Evolutionary conservation across 441 rosid genomes (phyloP), one percentile per base, ranked within the genome.

Genomic region (Syzygium malaccense): DNA sequence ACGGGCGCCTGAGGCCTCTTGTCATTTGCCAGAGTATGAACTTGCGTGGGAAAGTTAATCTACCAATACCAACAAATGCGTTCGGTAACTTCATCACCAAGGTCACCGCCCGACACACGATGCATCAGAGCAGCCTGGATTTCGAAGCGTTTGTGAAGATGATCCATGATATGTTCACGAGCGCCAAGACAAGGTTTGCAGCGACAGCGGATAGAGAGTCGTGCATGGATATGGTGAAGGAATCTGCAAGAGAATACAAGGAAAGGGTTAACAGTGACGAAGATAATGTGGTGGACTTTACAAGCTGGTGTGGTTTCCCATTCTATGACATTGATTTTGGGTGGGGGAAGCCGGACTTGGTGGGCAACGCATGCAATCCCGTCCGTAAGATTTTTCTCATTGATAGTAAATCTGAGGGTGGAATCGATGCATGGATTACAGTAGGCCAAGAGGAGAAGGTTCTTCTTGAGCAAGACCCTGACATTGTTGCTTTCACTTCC

Each of bases 401-500:
- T 85, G 94, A 93, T 48, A 85, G 90, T 28, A 87, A 87, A 55
- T 86, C 54, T 64, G 89, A 90, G 4, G 91, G 86, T 28, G 93
- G 92, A 28, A 86, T 93, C 55, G 92, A 93, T 71, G 94, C 93
- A 5, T 85, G 85, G 89, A 86, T 88, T 26, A 5, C 8, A 25
- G 0, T 57, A 57, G 25, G 62, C n/a, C 62, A 57, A 25, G 62
- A 57, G 62, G 62, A 57, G 62, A 57, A 57, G 62, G 62, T 57
- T 10, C 62, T 57, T 25, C n/a, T 57, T 1, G 62, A 23, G 62
- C 62, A 57, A 25, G 62, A 57, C 62, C 62, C 62, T 25, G 62
- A 57, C 62, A 57, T 57, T 57, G n/a, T 12, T 25, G 62, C 62
- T 57, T 57, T 57, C 5, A 57, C 62, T 25, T 57, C 62, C 0